Base-by-base conservation (phyloP, 2,329 filamentous ascomycete species). In the Pestalotiopsis fici region DNA sequence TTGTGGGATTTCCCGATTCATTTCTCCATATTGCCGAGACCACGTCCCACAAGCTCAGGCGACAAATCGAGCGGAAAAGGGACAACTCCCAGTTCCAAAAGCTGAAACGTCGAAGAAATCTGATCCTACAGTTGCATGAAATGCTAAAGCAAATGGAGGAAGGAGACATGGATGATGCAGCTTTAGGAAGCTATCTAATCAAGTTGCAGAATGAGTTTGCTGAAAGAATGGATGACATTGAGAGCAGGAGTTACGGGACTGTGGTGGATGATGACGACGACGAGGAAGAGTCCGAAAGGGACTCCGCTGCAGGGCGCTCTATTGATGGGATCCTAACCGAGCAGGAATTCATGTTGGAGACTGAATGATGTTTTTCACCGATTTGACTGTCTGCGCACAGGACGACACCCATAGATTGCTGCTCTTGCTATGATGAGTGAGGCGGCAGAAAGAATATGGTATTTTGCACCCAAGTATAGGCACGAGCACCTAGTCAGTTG, bases 151-250 rank as follows among this genome's bases (percentile, higher is more conserved):
- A 96, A 68, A 91, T 92, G 0, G 81, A 84, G 1, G 83, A 88
- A 18, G 90, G 91, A 0, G 83, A 82, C 0, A 90, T 95, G 83
- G 84, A 91, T 37, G 88, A 90, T 0, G 84, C 86, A 2, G 83
- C 88, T 0, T 79, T 97, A 35, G 80, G 83, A 23, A 82, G 81
- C 57, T 94, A 93, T 85, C 78, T 96, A 57, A 82, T 80, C 65
- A 86, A 86, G 68, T 78, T 96, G 13, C 93, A 95, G 75, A 86
- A 86, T 61, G 93, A 97, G 65, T 97, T 97, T 74, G 85, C 92
- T 7, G 72, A 83, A 4, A 83, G 87, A 7, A 95, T 97, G 93
- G 85, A 88, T 25, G 85, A 84, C 1, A 87, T 94, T 31, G 88
- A 93, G 13, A n/a, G 62, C 25, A 50, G 61, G 3, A 50, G 62